Evolutionary conservation across 371 early-diverging fungal species (phyloP).

Genomic region (Syncephalis plumigaleata): DNA sequence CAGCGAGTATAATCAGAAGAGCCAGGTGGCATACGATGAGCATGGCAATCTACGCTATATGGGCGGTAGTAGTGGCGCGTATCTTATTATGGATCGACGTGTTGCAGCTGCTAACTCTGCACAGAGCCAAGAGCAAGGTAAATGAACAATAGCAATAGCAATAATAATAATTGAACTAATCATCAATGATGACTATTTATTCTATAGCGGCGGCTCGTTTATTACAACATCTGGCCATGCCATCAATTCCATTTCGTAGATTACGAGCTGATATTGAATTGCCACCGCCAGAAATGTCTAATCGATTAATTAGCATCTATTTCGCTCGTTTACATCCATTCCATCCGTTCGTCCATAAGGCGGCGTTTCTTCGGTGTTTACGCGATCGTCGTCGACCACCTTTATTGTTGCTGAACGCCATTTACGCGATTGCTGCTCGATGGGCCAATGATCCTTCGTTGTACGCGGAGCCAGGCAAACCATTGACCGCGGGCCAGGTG

Average conservation of each 20-base stretch:
- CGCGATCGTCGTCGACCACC: constrained; percentile 19
- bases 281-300: constrained; percentile 37
- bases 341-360: constrained; percentile 46
- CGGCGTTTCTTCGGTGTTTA: constrained; percentile 29
- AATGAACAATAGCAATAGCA: too few relatives aligned
- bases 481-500: neutral
- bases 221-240: constrained; percentile 3
- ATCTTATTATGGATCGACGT: constrained; percentile 1
- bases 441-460: neutral
- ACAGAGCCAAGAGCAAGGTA: too few relatives aligned
- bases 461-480: neutral
- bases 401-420: constrained; percentile 43
- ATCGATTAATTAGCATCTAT: constrained; percentile 47
- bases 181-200: too few relatives aligned
- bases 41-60: constrained; percentile 18
- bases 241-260: too few relatives aligned
- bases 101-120: too few relatives aligned
- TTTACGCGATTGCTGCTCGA: constrained; percentile 47
- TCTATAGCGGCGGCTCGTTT: neutral
- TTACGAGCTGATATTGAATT: constrained; percentile 6
- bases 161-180: too few relatives aligned
- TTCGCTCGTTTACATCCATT: constrained; percentile 48
- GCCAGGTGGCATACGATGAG: constrained; percentile 15
- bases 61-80: constrained; percentile 21
- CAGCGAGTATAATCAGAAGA: constrained; percentile 11